A percentile compares a stretch with the other conserved stretches of the same genome.
Evolutionary conservation across 495 filamentous ascomycete genomes (phyloP).

Genomic region (Neurospora tetraspora): DNA sequence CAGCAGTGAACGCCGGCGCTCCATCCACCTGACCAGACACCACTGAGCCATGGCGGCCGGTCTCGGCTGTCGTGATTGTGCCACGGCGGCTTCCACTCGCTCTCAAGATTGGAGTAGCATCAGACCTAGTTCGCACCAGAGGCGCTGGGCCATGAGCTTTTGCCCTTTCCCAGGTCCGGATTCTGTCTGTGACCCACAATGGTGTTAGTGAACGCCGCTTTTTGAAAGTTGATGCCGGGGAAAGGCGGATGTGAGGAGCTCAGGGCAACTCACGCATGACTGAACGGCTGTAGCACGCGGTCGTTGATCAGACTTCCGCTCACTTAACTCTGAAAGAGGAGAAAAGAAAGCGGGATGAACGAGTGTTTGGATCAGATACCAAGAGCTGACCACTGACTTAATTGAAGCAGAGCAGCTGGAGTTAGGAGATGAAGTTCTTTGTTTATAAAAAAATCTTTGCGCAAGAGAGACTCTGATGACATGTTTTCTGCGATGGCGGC

Average conservation of each 20-base stretch:
- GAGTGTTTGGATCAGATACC: background rate
- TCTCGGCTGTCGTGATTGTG: background rate
- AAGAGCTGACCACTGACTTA: background rate
- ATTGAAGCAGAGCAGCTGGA: background rate
- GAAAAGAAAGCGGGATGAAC: background rate
- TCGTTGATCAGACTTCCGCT: background rate
- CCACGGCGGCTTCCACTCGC: background rate
- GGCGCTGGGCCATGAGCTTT: conserved; percentile 3
- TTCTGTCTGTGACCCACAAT: background rate
- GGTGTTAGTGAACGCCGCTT: background rate
- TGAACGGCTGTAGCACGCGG: background rate
- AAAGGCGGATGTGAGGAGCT: background rate
- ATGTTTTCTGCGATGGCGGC: background rate
- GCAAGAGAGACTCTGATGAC: background rate
- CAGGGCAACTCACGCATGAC: background rate
- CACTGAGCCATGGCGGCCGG: background rate
- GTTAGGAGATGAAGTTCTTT: background rate
- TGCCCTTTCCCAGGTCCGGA: conserved; percentile 2
- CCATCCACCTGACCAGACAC: background rate
- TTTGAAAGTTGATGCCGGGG: background rate
- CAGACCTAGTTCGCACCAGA: background rate
- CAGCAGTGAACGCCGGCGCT: background rate
- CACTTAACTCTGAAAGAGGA: background rate
- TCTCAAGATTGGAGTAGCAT: background rate
- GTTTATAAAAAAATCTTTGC: background rate